These are phyloP conservation scores for Microbotryum saponariae DNA, from an alignment of 1,284 basidiomycete genomes.

Conservation along the genomic window DNA sequence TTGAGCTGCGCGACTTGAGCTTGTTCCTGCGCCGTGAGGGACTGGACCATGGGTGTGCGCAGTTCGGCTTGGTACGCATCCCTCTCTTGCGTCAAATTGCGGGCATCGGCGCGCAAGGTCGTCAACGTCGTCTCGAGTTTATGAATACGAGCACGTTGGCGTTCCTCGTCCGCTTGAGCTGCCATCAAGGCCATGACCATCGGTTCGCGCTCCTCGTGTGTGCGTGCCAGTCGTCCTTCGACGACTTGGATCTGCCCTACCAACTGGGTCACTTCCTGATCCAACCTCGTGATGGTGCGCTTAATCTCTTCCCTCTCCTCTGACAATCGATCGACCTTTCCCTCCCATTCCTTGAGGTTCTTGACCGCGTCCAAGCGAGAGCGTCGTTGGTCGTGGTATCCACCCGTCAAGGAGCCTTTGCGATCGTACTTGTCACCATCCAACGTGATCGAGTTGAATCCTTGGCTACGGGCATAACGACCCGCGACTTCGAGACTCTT, in stretches of 20 bases:
- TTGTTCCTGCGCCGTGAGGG: slow-evolving; percentile 66
- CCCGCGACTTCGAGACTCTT: slow-evolving; percentile 84
- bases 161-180: slow-evolving; percentile 63
- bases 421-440: slow-evolving; percentile 97
- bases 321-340: slow-evolving; percentile 61
- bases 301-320: slow-evolving; percentile 66
- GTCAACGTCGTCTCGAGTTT: slow-evolving; percentile 61
- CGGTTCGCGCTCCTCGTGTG: slow-evolving; percentile 60
- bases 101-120: slow-evolving; percentile 65
- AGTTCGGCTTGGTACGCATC: slow-evolving; percentile 65
- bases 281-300: slow-evolving; percentile 57
- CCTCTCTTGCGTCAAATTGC: slow-evolving; percentile 51
- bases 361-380: slow-evolving; percentile 85
- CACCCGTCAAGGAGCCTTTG: slow-evolving; percentile 90
- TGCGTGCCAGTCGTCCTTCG: slow-evolving; percentile 62
- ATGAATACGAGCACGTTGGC: slow-evolving; percentile 54
- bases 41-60: slow-evolving; percentile 63
- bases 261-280: slow-evolving; percentile 77
- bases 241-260: slow-evolving; percentile 67
- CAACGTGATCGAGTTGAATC: slow-evolving; percentile 91
- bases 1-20: slow-evolving; percentile 60
- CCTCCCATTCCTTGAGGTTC: slow-evolving; percentile 66
- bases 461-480: slow-evolving; percentile 87
- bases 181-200: slow-evolving; percentile 58
- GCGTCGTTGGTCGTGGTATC: slow-evolving; percentile 84